phyloP scores from a whole-genome alignment of 2,329 filamentous ascomycete genomes.

The Diaporthe eres region DNA sequence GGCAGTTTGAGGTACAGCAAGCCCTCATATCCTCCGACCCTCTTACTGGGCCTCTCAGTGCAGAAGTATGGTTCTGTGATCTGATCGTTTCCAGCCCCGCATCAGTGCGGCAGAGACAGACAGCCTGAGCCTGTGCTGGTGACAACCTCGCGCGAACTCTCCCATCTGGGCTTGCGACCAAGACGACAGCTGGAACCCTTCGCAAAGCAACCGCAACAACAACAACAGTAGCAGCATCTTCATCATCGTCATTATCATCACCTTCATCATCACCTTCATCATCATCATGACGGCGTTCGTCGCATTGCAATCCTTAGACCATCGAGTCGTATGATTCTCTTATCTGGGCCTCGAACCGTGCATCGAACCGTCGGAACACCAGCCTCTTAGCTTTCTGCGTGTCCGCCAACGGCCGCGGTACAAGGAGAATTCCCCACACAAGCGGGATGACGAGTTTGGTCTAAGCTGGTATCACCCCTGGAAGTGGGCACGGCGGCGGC shows the following conservation, averaged over 20 bases:
- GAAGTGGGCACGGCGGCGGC: constrained; percentile 38
- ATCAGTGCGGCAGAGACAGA: background rate
- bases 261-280: no score
- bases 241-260: background rate
- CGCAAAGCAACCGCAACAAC: background rate
- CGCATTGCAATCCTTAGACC: background rate
- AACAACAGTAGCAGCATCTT: background rate
- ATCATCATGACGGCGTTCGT: background rate
- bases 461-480: constrained; percentile 38
- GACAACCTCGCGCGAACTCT: background rate
- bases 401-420: constrained; percentile 27
- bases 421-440: constrained; percentile 26
- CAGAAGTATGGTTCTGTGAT: background rate
- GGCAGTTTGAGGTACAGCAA: background rate
- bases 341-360: constrained; percentile 6
- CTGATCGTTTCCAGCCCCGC: background rate
- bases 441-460: constrained; percentile 30
- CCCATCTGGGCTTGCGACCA: background rate
- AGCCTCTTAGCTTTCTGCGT: constrained; percentile 12
- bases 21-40: background rate
- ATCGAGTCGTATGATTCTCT: constrained; percentile 5
- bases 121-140: background rate
- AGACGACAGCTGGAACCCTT: background rate
- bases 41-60: background rate
- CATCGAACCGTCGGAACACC: constrained; percentile 3